Base-by-base conservation (phyloP, 805 yeast genomes). In the Cyberlindnera euphorbiae region DNA sequence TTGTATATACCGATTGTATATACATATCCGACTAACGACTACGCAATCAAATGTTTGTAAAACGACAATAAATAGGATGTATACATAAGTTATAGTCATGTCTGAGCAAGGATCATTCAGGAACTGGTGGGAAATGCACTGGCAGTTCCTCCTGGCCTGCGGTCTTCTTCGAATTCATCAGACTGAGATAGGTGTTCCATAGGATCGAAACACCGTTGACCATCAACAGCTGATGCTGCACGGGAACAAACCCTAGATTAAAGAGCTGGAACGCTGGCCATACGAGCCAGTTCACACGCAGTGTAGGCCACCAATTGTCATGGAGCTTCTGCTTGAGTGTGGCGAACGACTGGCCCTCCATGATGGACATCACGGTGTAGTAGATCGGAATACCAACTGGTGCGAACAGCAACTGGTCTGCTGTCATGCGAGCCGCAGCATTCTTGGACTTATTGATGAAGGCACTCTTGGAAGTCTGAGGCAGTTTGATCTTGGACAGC, bases 211-310 rank as follows among this genome's bases (percentile, higher is more conserved):
- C 69, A 4, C 77, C 40, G 51, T 86, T 86, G 21, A 83, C 94
- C 9, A 77, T 66, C 30, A 84, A 50, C 30, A 89, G 58, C 26
- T 95, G 71, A 48, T 73, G 75, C 29, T 78, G 78, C 7, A 78
- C 72, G 0, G 97, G 97, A 3, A 87, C 72, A 7, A 84, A 50
- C 30, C 78, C 70, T 53, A 90, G 86, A 60, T 90, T 93, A 43
- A 80, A 45, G 36, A 78, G 52, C 60, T 93, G 97, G 44, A 93
- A 83, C 0, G 75, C 59, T 0, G 97, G 97, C 98, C 97, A 93
- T 10, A 90, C 82, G 34, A 68, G 53, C 89, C 95, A 87, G 57
- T 88, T 89, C 13, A 83, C 69, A 23, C 66, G 56, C 28, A 89
- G 59, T 0, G 96, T 88, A 4, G 71, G 68, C 79, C 77, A 62